Conservation (phyloP, 176 grass and related monocot species). For the Oryza brachyantha region DNA sequence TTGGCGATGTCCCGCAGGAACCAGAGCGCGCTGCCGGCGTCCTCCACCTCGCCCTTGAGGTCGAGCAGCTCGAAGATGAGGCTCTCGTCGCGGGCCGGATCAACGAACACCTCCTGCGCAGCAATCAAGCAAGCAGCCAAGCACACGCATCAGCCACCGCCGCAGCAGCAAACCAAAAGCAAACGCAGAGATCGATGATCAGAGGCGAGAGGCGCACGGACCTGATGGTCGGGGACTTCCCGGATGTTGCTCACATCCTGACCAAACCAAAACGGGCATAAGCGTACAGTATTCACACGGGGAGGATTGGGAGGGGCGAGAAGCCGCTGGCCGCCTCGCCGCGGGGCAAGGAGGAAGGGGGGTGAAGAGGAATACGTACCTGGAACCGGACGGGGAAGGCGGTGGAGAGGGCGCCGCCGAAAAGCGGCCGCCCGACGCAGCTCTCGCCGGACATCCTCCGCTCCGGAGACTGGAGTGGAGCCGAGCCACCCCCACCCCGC, state of each 20-base stretch:
- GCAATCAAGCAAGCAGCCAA: neutral
- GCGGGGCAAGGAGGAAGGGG: neutral
- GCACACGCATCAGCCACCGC: neutral
- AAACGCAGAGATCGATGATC: neutral
- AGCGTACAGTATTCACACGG: neutral
- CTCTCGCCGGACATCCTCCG: conserved; percentile 56
- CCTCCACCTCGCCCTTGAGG: conserved; percentile 72
- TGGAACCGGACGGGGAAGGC: conserved; percentile 69
- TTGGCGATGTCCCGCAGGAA: conserved; percentile 77
- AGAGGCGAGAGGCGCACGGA: neutral
- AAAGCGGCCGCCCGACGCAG: conserved; percentile 50
- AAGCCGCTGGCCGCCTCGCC: neutral
- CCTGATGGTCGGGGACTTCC: conserved; percentile 87
- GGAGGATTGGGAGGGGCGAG: neutral
- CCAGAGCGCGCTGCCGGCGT: conserved; percentile 71
- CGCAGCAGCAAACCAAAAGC: neutral
- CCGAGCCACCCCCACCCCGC: too few species aligned
- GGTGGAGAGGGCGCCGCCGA: conserved; percentile 82
- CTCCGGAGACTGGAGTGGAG: neutral
- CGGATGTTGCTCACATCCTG: conserved; percentile 88
- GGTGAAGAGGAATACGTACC: conserved; percentile 13
- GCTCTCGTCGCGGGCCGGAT: conserved; percentile 79
- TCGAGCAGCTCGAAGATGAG: conserved; percentile 92
- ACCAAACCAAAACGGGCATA: neutral
- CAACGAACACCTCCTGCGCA: conserved; percentile 72